phyloP scores from a whole-genome alignment of 371 early-diverging fungal genomes.

The Basidiobolus meristosporus region DNA sequence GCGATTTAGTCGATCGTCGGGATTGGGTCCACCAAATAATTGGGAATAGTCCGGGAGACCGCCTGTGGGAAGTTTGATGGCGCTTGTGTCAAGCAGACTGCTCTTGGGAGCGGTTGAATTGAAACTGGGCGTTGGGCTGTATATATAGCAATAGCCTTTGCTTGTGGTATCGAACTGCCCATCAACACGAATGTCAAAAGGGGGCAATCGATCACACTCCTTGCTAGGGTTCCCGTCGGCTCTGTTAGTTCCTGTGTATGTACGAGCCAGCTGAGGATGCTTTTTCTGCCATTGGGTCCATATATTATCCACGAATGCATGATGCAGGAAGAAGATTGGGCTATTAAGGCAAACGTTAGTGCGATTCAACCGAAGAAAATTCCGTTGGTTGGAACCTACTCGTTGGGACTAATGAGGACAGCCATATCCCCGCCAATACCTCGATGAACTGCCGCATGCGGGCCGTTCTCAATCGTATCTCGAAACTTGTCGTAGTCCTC shows the following conservation, averaged over 20 bases:
- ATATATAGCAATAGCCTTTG: neutral
- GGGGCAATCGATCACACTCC: neutral
- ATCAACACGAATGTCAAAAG: neutral
- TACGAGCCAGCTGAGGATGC: conserved; percentile 1
- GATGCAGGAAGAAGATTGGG: conserved; percentile 2
- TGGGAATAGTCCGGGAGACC: no score
- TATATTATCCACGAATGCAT: conserved; percentile 1
- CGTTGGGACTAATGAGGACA: conserved; percentile 16
- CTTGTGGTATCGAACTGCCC: neutral
- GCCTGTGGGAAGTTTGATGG: no score
- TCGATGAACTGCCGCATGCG: conserved; percentile 24
- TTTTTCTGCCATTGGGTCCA: conserved; percentile 1
- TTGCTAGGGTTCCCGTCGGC: neutral
- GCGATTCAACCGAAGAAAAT: no score
- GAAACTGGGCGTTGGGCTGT: neutral
- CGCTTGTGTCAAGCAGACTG: no score
- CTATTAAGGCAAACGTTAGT: no score
- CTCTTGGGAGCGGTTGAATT: no score
- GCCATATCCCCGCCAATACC: conserved; percentile 22
- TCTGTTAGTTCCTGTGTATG: neutral
- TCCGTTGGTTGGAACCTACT: neutral
- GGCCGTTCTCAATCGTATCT: conserved; percentile 12
- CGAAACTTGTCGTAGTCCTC: conserved; percentile 13
- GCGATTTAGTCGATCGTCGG: no score
- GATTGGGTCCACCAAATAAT: no score